Evolutionary conservation across 495 filamentous ascomycete genomes (phyloP).

Genomic region (Haplographium delicatum): DNA sequence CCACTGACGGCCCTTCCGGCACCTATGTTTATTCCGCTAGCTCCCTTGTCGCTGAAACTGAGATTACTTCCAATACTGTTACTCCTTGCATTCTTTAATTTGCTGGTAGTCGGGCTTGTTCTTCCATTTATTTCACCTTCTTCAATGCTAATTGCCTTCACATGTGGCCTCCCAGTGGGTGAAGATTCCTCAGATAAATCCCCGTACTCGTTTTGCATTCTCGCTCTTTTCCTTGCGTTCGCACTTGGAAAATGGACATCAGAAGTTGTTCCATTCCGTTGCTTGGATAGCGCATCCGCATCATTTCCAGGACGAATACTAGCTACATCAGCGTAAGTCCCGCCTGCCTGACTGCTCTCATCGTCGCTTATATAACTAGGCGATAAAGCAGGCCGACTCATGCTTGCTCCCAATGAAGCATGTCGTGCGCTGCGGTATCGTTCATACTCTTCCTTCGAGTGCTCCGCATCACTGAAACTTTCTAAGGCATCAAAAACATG

Average conservation of each 20-base stretch:
- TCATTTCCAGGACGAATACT: not conserved
- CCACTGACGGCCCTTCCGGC: slow-evolving; percentile 20
- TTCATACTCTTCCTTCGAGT: slow-evolving; percentile 46
- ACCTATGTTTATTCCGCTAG: slow-evolving; percentile 20
- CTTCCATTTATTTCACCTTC: not conserved
- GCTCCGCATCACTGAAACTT: slow-evolving; percentile 48
- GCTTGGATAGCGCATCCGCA: not conserved
- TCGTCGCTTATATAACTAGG: slow-evolving; percentile 18
- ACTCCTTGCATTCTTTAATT: slow-evolving; percentile 6
- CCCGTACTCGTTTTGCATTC: slow-evolving; percentile 8
- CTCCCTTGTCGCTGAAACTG: slow-evolving; percentile 17
- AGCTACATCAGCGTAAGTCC: slow-evolving; percentile 11
- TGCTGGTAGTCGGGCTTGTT: slow-evolving; percentile 1
- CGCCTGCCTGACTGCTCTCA: slow-evolving; percentile 8
- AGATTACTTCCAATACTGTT: slow-evolving; percentile 22
- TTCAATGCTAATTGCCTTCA: not conserved
- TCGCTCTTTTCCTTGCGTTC: slow-evolving; percentile 8
- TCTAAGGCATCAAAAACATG: slow-evolving; percentile 86
- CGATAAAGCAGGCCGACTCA: slow-evolving; percentile 3
- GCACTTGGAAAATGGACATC: not conserved
- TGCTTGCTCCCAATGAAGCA: slow-evolving; percentile 14
- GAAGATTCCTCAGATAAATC: slow-evolving; percentile 19
- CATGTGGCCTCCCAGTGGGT: slow-evolving; percentile 12
- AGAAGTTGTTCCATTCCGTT: not conserved
- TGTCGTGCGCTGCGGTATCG: slow-evolving; percentile 23